Conservation (phyloP, 163 green algal species). For the Prototheca cutis region DNA sequence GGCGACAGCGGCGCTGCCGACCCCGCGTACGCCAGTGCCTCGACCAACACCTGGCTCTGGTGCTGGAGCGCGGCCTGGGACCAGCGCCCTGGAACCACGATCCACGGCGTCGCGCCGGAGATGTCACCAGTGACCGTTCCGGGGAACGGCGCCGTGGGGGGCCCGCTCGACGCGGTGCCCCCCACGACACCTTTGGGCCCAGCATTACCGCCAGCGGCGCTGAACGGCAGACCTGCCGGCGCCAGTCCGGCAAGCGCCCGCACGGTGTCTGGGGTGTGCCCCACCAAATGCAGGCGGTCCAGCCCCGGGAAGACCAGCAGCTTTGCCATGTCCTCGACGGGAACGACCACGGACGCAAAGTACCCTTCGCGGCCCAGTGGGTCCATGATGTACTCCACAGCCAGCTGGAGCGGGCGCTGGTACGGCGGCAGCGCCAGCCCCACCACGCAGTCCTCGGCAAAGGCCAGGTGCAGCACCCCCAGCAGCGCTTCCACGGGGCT, state of each 20-base stretch:
- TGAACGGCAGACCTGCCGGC: neutral
- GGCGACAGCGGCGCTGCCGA: slow-evolving; percentile 2
- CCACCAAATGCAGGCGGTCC: slow-evolving; percentile 23
- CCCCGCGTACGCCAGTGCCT: neutral
- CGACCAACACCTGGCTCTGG: slow-evolving; percentile 9
- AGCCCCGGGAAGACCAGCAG: slow-evolving; percentile 16
- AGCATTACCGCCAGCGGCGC: too few species aligned
- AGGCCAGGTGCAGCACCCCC: neutral
- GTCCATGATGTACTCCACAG: slow-evolving; percentile 23
- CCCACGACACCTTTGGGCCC: too few species aligned
- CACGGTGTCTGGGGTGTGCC: slow-evolving; percentile 1
- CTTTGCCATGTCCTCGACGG: slow-evolving; percentile 1
- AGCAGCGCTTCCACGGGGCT: neutral
- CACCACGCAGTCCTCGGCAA: neutral
- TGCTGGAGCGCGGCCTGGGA: slow-evolving; percentile 5
- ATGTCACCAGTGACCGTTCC: slow-evolving; percentile 20
- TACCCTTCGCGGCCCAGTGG: slow-evolving; percentile 11
- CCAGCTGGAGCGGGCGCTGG: slow-evolving; percentile 8
- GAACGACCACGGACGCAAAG: slow-evolving; percentile 1
- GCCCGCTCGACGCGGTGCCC: too few species aligned
- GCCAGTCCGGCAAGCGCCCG: neutral
- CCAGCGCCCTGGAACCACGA: slow-evolving; percentile 20
- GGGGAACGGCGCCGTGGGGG: neutral
- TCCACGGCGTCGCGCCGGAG: slow-evolving; percentile 12
- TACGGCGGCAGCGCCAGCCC: neutral